Conservation (phyloP, 2,329 filamentous ascomycete species). For the Didymosphaeria variabile region DNA sequence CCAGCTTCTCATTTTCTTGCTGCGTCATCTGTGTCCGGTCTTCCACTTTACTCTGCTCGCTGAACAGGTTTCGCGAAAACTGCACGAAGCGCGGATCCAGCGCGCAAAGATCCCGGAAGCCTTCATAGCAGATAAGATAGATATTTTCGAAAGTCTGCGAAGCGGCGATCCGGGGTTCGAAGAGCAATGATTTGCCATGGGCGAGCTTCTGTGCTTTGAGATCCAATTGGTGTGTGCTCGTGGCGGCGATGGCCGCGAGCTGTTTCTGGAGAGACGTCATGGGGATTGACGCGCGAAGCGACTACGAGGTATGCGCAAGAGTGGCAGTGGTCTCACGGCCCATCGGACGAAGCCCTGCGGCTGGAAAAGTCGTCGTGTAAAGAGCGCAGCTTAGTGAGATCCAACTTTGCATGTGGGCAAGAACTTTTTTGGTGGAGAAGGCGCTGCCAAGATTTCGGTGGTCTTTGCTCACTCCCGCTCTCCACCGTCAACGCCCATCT, state of each 20-base stretch:
- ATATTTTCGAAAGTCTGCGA: slow-evolving; percentile 90
- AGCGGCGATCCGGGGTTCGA: slow-evolving; percentile 83
- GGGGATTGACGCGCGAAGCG: slow-evolving; percentile 25
- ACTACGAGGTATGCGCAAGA: slow-evolving; percentile 1
- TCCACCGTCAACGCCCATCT: neutral
- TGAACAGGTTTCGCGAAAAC: slow-evolving; percentile 85
- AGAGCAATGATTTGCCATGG: slow-evolving; percentile 94
- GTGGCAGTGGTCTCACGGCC: slow-evolving; percentile 20
- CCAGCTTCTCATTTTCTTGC: slow-evolving; percentile 81
- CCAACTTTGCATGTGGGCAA: slow-evolving; percentile 4
- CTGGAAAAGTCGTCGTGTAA: slow-evolving; percentile 29
- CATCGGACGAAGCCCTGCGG: slow-evolving; percentile 35
- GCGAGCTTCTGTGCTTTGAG: slow-evolving; percentile 90
- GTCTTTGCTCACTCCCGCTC: slow-evolving; percentile 24
- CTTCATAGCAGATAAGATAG: slow-evolving; percentile 85
- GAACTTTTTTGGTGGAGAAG: slow-evolving; percentile 13
- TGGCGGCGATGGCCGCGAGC: slow-evolving; percentile 88
- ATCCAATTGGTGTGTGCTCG: slow-evolving; percentile 89
- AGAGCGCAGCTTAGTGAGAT: slow-evolving; percentile 8
- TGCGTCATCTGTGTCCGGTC: slow-evolving; percentile 86
- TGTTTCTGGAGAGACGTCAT: slow-evolving; percentile 95
- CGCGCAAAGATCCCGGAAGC: slow-evolving; percentile 89
- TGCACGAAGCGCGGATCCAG: slow-evolving; percentile 80
- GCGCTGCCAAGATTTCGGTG: slow-evolving; percentile 33
- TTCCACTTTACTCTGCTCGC: slow-evolving; percentile 88